Evolutionary conservation across 2,329 filamentous ascomycete genomes (phyloP).

Genomic region (Aspergillus amoenus): DNA sequence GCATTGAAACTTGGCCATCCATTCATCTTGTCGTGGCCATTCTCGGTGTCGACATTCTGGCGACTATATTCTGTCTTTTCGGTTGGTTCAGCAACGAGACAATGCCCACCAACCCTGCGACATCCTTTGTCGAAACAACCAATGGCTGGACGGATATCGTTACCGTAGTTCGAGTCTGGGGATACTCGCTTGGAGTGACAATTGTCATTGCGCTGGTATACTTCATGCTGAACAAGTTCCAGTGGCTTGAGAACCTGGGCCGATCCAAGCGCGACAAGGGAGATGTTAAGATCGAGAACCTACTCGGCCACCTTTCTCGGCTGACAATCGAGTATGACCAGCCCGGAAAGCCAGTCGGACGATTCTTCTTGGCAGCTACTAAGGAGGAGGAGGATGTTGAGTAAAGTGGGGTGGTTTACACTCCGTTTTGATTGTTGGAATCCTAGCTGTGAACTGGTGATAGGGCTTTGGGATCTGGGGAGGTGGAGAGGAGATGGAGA

Average conservation of each 20-base stretch:
- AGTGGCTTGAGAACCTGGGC: slow-evolving; percentile 49
- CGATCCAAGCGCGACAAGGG: slow-evolving; percentile 48
- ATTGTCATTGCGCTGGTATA: slow-evolving; percentile 54
- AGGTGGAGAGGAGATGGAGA: too few relatives aligned
- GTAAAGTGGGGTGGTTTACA: slow-evolving; percentile 16
- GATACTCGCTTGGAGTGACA: slow-evolving; percentile 51
- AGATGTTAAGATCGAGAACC: slow-evolving; percentile 52
- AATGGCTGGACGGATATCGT: slow-evolving; percentile 61
- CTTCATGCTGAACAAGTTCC: slow-evolving; percentile 46
- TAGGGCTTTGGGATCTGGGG: background rate
- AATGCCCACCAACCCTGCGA: slow-evolving; percentile 31
- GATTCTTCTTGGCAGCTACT: slow-evolving; percentile 42
- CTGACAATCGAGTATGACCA: slow-evolving; percentile 51
- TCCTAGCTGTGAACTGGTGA: background rate
- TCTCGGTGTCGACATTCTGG: slow-evolving; percentile 67
- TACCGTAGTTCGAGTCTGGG: slow-evolving; percentile 53
- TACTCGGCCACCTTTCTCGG: slow-evolving; percentile 50
- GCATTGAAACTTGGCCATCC: slow-evolving; percentile 69
- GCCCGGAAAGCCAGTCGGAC: slow-evolving; percentile 44
- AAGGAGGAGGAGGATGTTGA: slow-evolving; percentile 48
- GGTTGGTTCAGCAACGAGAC: slow-evolving; percentile 66
- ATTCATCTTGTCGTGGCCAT: slow-evolving; percentile 72
- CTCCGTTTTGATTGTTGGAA: background rate
- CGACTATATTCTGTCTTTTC: slow-evolving; percentile 73
- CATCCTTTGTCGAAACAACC: slow-evolving; percentile 33